phyloP scores from a whole-genome alignment of 2,329 filamentous ascomycete species.

The Cladobotryum protrusum region DNA sequence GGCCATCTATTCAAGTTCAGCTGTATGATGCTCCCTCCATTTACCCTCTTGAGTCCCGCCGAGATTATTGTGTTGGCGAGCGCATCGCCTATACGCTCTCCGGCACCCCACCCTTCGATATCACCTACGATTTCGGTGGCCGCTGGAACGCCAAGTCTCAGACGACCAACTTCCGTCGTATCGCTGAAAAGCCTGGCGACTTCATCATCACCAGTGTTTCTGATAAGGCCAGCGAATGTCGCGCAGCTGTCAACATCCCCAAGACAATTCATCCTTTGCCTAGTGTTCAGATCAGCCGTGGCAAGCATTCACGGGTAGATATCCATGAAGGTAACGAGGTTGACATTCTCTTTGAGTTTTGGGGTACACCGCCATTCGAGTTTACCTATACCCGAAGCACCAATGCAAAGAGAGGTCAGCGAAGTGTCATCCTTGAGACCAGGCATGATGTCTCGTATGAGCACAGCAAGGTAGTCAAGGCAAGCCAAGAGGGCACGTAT shows the following conservation, averaged over 20 bases:
- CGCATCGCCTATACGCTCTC: constrained; percentile 87
- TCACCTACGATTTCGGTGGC: constrained; percentile 85
- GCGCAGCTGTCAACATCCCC: constrained; percentile 67
- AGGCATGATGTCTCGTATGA: constrained; percentile 81
- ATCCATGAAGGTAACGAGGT: constrained; percentile 96
- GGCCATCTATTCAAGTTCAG: constrained; percentile 78
- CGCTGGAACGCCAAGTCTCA: constrained; percentile 72
- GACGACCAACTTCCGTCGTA: constrained; percentile 81
- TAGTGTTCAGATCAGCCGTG: constrained; percentile 82
- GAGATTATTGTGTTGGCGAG: constrained; percentile 93
- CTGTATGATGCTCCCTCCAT: constrained; percentile 92
- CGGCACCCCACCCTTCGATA: constrained; percentile 85
- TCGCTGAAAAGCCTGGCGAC: constrained; percentile 83
- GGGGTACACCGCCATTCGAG: constrained; percentile 91
- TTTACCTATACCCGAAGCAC: constrained; percentile 94
- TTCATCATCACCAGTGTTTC: constrained; percentile 83
- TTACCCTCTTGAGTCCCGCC: constrained; percentile 74
- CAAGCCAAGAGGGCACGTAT: constrained; percentile 92
- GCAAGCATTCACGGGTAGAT: constrained; percentile 72
- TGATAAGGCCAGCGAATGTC: constrained; percentile 84
- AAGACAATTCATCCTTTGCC: constrained; percentile 90
- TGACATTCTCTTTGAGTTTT: constrained; percentile 91
- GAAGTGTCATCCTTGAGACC: constrained; percentile 78
- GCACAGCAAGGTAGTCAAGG: constrained; percentile 71
- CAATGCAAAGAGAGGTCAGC: constrained; percentile 74